Evolutionary conservation across 129 eudicot genomes (phyloP).

Genomic region (Daucus carota): DH1_v3.0 NC_030388.2:30373001-30373500

Average conservation of each 20-base stretch:
- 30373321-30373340: no score
- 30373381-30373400: not conserved
- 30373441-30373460: not conserved
- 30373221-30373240: not conserved
- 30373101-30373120: not conserved
- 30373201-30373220: not conserved
- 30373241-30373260: not conserved
- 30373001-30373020: not conserved
- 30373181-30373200: not conserved
- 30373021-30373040: not conserved
- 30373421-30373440: not conserved
- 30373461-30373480: not conserved
- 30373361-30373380: not conserved
- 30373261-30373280: not conserved
- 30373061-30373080: not conserved
- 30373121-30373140: not conserved
- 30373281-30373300: not conserved
- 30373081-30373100: not conserved
- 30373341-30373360: no score
- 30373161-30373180: not conserved
- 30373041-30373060: not conserved
- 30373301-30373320: not conserved
- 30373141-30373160: not conserved
- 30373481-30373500: not conserved
- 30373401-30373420: not conserved